phyloP scores from a whole-genome alignment of 2,329 filamentous ascomycete species.

The Colletotrichum zoysiae region DNA sequence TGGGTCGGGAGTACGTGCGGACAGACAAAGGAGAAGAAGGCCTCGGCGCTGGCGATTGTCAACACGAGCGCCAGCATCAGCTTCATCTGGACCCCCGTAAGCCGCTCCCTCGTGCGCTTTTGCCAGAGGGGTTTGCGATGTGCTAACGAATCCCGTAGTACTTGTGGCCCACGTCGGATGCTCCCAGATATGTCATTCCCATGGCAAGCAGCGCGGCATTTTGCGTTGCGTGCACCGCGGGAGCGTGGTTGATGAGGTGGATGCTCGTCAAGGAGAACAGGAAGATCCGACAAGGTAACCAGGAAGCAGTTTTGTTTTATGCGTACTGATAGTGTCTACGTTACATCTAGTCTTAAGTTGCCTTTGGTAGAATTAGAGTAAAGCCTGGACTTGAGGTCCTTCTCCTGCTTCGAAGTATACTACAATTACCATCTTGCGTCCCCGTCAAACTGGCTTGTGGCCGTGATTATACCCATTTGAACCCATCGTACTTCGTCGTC shows the following conservation, averaged over 20 bases:
- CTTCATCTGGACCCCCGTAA: constrained; percentile 43
- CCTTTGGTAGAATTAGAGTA: too few relatives aligned
- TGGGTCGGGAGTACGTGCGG: constrained; percentile 53
- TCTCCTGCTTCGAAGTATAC: too few relatives aligned
- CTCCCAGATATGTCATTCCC: constrained; percentile 54
- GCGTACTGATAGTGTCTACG: constrained; percentile 13
- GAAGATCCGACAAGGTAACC: constrained; percentile 40
- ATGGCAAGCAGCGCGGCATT: constrained; percentile 46
- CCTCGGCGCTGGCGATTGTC: constrained; percentile 51
- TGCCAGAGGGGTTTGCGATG: too few relatives aligned
- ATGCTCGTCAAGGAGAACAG: constrained; percentile 45
- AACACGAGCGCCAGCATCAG: constrained; percentile 43
- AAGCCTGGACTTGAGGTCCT: too few relatives aligned
- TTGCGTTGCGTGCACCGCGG: constrained; percentile 44
- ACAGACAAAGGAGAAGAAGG: constrained; percentile 57
- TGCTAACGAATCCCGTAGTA: constrained; percentile 44
- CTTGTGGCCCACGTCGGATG: constrained; percentile 54
- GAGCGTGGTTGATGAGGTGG: constrained; percentile 45
- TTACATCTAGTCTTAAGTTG: too few relatives aligned
- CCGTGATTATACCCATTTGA: too few relatives aligned
- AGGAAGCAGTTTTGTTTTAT: constrained; percentile 35
- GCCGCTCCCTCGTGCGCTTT: background rate
- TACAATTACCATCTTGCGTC: too few relatives aligned
- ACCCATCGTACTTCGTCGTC: too few relatives aligned
- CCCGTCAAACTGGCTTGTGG: too few relatives aligned